Conservation (phyloP, 2,329 filamentous ascomycete species). For the Colletotrichum gigasporum region DNA sequence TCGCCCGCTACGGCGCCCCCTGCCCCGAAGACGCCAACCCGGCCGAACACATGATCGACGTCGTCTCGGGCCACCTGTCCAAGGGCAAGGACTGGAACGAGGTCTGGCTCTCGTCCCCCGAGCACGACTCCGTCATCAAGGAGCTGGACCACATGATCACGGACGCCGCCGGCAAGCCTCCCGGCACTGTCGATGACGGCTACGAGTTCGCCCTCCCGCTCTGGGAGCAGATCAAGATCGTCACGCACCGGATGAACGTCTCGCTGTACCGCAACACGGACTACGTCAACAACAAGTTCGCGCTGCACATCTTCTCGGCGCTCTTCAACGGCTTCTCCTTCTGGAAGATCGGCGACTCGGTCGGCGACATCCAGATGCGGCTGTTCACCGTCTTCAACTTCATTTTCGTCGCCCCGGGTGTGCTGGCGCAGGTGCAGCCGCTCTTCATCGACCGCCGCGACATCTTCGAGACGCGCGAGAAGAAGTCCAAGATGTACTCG, state of each 20-base stretch:
- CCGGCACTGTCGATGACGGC: constrained; percentile 57
- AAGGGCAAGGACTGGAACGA: constrained; percentile 70
- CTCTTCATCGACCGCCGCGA: constrained; percentile 65
- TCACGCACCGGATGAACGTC: constrained; percentile 69
- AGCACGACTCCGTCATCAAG: constrained; percentile 62
- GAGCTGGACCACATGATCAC: constrained; percentile 72
- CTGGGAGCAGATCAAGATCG: constrained; percentile 69
- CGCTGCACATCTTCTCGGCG: constrained; percentile 61
- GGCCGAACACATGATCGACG: constrained; percentile 79
- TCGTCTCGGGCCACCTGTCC: constrained; percentile 59
- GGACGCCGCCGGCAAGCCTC: constrained; percentile 58
- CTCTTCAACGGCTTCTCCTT: constrained; percentile 71
- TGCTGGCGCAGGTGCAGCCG: constrained; percentile 67
- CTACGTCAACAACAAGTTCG: constrained; percentile 72
- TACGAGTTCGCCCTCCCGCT: constrained; percentile 79
- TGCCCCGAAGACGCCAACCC: constrained; percentile 73
- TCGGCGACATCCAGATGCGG: constrained; percentile 61
- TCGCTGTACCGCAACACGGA: constrained; percentile 73
- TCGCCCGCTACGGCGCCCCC: constrained; percentile 71
- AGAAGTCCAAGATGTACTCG: constrained; percentile 69
- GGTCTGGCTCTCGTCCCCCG: constrained; percentile 73
- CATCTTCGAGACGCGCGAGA: constrained; percentile 67
- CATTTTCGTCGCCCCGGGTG: constrained; percentile 68
- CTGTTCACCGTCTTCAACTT: constrained; percentile 72
- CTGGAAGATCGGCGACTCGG: constrained; percentile 64